These are phyloP conservation scores for Rubia yunnanensis DNA, from an alignment of 257 asterid species.

Conservation along the genomic window DNA sequence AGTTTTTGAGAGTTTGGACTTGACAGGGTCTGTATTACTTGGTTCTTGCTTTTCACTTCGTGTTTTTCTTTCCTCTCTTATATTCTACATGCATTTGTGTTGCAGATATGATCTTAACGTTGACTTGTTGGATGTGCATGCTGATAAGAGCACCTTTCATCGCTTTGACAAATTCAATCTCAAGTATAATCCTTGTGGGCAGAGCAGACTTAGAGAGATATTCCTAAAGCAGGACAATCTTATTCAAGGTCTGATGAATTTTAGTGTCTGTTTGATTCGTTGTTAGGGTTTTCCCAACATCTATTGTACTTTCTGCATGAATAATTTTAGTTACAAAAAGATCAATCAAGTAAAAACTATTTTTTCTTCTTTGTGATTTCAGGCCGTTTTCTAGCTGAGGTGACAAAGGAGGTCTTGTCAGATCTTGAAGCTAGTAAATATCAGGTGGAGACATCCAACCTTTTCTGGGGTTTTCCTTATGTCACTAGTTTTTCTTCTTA, in stretches of 20 bases:
- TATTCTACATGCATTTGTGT: constrained; percentile 6
- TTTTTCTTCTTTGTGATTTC: constrained; percentile 10
- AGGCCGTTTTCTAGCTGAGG: constrained; percentile 91
- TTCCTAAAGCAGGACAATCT: constrained; percentile 92
- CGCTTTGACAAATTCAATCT: constrained; percentile 96
- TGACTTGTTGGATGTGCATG: constrained; percentile 87
- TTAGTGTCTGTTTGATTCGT: neutral
- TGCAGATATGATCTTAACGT: constrained; percentile 88
- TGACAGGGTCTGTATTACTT: constrained; percentile 64
- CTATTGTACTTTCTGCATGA: neutral
- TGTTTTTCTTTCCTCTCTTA: neutral
- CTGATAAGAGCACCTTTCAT: constrained; percentile 93
- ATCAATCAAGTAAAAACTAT: neutral
- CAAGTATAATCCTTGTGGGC: constrained; percentile 95
- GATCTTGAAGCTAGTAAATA: constrained; percentile 92
- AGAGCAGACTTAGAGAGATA: constrained; percentile 85
- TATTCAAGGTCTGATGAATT: constrained; percentile 57
- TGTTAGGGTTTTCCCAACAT: neutral
- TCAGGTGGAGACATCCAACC: constrained; percentile 37
- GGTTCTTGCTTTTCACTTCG: neutral
- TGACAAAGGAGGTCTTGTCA: constrained; percentile 71
- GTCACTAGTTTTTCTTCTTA: too few relatives aligned
- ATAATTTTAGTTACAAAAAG: neutral
- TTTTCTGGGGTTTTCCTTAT: neutral
- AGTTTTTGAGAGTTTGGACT: constrained; percentile 92